phyloP scores from a whole-genome alignment of 768 basidiomycete species.

The Phanerochaete sordida region DNA sequence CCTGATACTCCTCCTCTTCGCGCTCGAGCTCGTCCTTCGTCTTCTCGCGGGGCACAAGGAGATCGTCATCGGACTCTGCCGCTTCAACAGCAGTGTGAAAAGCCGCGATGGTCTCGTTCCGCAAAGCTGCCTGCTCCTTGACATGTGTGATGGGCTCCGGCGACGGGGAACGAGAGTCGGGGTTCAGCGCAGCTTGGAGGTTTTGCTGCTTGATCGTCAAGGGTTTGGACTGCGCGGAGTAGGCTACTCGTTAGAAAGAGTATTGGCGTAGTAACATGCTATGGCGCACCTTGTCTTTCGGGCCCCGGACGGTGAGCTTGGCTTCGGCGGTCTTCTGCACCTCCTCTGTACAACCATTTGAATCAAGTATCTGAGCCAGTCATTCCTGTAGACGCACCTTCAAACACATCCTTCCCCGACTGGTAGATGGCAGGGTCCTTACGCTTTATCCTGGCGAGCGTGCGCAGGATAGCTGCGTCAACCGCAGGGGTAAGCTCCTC shows the following conservation, averaged over 20 bases:
- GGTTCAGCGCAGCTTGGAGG: slow-evolving; percentile 56
- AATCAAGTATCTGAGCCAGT: not conserved
- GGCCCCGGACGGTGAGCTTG: slow-evolving; percentile 19
- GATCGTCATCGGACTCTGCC: slow-evolving; percentile 45
- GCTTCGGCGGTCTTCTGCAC: slow-evolving; percentile 42
- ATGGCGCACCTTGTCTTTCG: slow-evolving; percentile 50
- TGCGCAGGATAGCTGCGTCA: slow-evolving; percentile 91
- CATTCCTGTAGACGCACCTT: slow-evolving; percentile 48
- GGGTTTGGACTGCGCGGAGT: slow-evolving; percentile 54
- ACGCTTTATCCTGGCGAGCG: slow-evolving; percentile 77
- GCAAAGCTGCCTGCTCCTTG: slow-evolving; percentile 72
- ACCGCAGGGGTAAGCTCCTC: slow-evolving; percentile 91
- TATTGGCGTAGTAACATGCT: no score
- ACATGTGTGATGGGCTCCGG: slow-evolving; percentile 61
- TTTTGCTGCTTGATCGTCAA: slow-evolving; percentile 73
- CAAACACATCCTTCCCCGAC: slow-evolving; percentile 63
- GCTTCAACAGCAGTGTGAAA: slow-evolving; percentile 52
- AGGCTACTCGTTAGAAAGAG: no score
- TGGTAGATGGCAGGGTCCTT: slow-evolving; percentile 88
- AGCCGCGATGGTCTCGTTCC: slow-evolving; percentile 79
- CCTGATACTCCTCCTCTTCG: slow-evolving; percentile 85
- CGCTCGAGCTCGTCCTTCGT: slow-evolving; percentile 70
- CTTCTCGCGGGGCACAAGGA: slow-evolving; percentile 73
- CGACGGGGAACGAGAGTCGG: slow-evolving; percentile 48
- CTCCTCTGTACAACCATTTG: slow-evolving; percentile 52